phyloP scores from a whole-genome alignment of 2,329 filamentous ascomycete species.

The Phaeosphaeriaceae sp. region DNA sequence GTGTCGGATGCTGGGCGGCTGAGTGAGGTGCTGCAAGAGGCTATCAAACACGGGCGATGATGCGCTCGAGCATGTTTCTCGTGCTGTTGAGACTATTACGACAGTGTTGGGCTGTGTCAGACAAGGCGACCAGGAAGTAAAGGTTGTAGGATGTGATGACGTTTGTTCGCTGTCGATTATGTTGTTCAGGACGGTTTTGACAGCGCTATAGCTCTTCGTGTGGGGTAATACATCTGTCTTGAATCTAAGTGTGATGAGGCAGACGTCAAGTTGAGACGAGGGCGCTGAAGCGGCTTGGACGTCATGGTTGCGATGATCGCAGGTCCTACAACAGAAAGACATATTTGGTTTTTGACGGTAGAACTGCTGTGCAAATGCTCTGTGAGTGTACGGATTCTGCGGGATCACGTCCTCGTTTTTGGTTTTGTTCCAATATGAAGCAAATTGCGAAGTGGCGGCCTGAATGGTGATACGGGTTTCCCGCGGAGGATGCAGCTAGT shows the following conservation, averaged over 20 bases:
- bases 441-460: neutral
- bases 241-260: conserved; percentile 34
- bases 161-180: conserved; percentile 34
- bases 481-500: neutral
- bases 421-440: neutral
- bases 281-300: conserved; percentile 14
- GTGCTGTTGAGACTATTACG: conserved; percentile 32
- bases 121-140: conserved; percentile 39
- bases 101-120: conserved; percentile 19
- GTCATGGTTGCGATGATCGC: conserved; percentile 34
- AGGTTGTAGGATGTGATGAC: conserved; percentile 28
- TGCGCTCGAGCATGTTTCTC: conserved; percentile 21
- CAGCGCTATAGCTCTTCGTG: conserved; percentile 13
- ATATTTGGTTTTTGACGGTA: conserved; percentile 4
- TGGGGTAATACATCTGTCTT: conserved; percentile 17
- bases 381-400: neutral
- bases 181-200: conserved; percentile 35
- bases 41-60: conserved; percentile 28
- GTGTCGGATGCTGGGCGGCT: conserved; percentile 27
- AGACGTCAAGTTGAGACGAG: conserved; percentile 28
- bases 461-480: neutral
- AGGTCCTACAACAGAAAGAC: conserved; percentile 33
- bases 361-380: neutral
- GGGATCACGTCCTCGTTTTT: neutral
- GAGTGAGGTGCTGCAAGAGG: conserved; percentile 19